Conservation (phyloP, 805 yeast genomes). For the Starmera quercuum region DNA sequence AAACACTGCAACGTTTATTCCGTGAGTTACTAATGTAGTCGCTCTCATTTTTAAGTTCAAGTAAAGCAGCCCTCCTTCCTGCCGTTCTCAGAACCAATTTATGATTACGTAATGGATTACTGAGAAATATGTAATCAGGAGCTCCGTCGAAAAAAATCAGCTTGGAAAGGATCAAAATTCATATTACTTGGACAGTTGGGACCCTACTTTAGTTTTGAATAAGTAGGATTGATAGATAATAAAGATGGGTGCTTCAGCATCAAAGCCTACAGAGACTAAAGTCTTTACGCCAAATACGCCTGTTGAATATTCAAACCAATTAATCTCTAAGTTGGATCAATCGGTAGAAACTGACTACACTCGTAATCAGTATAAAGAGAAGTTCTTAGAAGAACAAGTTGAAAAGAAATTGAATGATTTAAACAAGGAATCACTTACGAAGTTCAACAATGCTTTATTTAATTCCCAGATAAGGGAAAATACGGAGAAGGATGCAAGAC, state of each 20-base stretch:
- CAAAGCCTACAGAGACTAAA: conserved; percentile 53
- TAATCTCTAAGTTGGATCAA: conserved; percentile 54
- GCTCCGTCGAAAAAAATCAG: too few relatives aligned
- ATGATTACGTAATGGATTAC: too few relatives aligned
- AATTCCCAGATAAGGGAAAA: conserved; percentile 30
- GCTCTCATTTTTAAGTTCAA: too few relatives aligned
- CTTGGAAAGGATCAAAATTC: too few relatives aligned
- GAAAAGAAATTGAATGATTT: conserved; percentile 46
- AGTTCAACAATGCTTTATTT: conserved; percentile 43
- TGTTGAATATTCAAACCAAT: conserved; percentile 57
- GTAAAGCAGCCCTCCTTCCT: too few relatives aligned
- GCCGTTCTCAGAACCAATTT: too few relatives aligned
- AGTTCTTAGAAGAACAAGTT: conserved; percentile 59
- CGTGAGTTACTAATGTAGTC: too few relatives aligned
- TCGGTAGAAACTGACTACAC: conserved; percentile 64
- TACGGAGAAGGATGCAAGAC: conserved; percentile 21
- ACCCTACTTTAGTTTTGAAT: too few relatives aligned
- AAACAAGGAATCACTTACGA: conserved; percentile 42
- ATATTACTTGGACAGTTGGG: too few relatives aligned
- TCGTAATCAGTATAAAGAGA: conserved; percentile 61
- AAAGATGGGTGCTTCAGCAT: conserved; percentile 50
- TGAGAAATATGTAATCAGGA: too few relatives aligned
- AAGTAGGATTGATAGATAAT: too few relatives aligned
- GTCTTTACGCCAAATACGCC: conserved; percentile 63
- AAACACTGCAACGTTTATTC: too few relatives aligned